Conservation (phyloP, 225 moss, liverwort and hornwort genomes). For the Ulota crispa region DNA sequence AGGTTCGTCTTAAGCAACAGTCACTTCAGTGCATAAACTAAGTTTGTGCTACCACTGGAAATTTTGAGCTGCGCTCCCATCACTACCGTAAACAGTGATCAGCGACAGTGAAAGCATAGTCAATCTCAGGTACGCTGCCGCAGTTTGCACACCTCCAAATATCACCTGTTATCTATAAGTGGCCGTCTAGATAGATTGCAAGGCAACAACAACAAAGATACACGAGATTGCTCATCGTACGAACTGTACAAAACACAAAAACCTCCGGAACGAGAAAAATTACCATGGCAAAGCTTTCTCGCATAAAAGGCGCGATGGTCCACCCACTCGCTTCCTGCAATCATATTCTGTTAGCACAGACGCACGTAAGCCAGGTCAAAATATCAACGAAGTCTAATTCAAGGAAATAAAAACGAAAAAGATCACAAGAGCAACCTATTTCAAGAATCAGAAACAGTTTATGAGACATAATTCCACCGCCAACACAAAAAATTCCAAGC, state of each 20-base stretch:
- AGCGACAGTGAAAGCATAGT: background rate
- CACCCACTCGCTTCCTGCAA: slow-evolving; percentile 89
- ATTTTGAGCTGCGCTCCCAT: background rate
- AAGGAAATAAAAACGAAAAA: background rate
- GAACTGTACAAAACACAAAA: background rate
- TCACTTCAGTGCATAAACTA: background rate
- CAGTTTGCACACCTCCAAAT: slow-evolving; percentile 11
- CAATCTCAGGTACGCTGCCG: background rate
- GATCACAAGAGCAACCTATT: background rate
- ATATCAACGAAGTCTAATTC: background rate
- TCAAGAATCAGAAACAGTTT: background rate
- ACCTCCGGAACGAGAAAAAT: slow-evolving; percentile 8
- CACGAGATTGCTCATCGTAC: background rate
- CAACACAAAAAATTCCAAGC: background rate
- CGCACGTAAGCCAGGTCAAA: slow-evolving; percentile 18
- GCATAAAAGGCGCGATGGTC: slow-evolving; percentile 95
- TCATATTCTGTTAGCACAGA: slow-evolving; percentile 23
- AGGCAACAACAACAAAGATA: background rate
- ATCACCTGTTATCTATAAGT: background rate
- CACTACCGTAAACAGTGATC: background rate
- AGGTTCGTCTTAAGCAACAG: background rate
- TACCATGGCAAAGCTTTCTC: slow-evolving; percentile 97
- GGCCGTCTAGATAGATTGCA: background rate
- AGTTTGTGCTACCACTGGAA: background rate
- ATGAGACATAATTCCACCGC: background rate